Evolutionary conservation across 2,329 filamentous ascomycete genomes (phyloP).

Genomic region (Penicillium sp.): DNA sequence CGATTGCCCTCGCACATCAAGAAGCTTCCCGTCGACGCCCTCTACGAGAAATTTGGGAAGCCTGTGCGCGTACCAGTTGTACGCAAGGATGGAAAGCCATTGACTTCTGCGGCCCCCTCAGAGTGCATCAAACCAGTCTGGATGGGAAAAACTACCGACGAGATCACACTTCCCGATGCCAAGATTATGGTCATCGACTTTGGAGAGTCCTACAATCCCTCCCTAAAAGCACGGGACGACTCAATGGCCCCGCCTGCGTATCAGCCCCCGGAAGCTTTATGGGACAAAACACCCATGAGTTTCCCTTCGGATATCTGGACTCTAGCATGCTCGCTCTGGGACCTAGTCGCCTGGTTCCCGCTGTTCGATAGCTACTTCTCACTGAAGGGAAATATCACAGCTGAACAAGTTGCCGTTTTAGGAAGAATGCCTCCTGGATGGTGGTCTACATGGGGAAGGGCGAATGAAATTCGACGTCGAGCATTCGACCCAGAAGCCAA

Average conservation of each 20-base stretch:
- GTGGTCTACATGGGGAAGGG: conserved; percentile 33
- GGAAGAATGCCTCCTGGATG: conserved; percentile 35
- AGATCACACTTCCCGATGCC: conserved; percentile 33
- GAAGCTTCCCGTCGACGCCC: conserved; percentile 27
- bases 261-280: conserved; percentile 44
- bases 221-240: conserved; percentile 6
- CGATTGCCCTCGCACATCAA: conserved; percentile 26
- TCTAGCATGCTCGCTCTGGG: conserved; percentile 45
- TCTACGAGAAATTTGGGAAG: conserved; percentile 31
- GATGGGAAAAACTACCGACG: conserved; percentile 31
- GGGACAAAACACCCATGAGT: conserved; percentile 41
- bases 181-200: conserved; percentile 38
- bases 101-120: conserved; percentile 29
- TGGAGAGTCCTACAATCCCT: conserved; percentile 30
- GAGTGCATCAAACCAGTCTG: conserved; percentile 26
- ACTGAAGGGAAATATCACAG: conserved; percentile 34
- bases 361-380: conserved; percentile 36
- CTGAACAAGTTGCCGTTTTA: conserved; percentile 36
- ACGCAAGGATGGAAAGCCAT: conserved; percentile 30
- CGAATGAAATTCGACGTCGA: neutral
- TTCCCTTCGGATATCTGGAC: conserved; percentile 49
- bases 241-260: conserved; percentile 29
- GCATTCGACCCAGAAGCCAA: neutral
- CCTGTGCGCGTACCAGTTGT: conserved; percentile 31
- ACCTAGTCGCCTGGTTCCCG: conserved; percentile 36